Conservation (phyloP, 2,329 filamentous ascomycete species). For the Ophiocordyceps polyrhachis-furcata region DNA sequence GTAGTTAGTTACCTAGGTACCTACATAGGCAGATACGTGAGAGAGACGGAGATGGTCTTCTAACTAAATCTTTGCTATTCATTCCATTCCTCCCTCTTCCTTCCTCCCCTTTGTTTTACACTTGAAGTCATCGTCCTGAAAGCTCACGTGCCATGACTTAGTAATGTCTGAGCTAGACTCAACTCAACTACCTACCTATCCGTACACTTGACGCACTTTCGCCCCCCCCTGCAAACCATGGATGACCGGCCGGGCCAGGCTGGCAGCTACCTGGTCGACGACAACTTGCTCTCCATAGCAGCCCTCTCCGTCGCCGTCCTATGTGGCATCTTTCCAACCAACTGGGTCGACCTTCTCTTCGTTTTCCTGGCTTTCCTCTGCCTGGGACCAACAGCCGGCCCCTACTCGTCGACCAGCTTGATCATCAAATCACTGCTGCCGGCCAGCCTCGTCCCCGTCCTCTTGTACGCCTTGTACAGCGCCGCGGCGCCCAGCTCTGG, state of each 20-base stretch:
- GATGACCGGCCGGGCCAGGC: not conserved
- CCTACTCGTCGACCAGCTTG: not conserved
- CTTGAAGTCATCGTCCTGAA: no score
- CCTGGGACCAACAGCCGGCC: not conserved
- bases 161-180: no score
- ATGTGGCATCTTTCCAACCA: not conserved
- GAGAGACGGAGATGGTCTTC: no score
- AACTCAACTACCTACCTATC: no score
- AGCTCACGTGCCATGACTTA: no score
- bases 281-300: not conserved
- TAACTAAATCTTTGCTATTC: no score
- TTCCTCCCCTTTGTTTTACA: no score
- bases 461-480: not conserved
- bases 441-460: not conserved
- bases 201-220: no score
- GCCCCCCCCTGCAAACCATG: not conserved
- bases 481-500: not conserved
- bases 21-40: no score
- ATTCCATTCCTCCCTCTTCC: no score
- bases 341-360: not conserved
- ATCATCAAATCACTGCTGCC: not conserved
- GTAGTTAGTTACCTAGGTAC: no score
- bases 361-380: not conserved
- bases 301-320: not conserved
- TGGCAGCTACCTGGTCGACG: not conserved